These are phyloP conservation scores for Lentinula detonsa DNA, from an alignment of 768 basidiomycete species.

Conservation along the genomic window DNA sequence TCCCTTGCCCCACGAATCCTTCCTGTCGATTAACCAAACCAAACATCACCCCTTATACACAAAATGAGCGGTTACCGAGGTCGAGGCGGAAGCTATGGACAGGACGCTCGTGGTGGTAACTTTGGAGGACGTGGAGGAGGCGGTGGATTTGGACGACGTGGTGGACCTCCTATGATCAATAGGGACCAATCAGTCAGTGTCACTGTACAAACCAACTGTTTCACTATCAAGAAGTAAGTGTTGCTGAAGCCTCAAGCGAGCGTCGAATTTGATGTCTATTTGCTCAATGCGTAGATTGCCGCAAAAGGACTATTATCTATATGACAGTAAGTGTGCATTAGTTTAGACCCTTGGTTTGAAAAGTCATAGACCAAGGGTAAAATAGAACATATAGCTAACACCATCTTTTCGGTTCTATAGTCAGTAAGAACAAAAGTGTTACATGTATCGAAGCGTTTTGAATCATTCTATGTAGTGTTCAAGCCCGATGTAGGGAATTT, in stretches of 20 bases:
- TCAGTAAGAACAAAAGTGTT: background rate
- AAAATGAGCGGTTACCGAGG: background rate
- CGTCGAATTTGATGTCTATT: background rate
- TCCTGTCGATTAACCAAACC: no score
- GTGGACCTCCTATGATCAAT: background rate
- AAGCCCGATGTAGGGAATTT: constrained; percentile 16
- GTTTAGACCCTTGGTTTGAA: background rate
- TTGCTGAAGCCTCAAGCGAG: background rate
- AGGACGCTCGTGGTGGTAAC: background rate
- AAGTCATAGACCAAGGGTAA: no score
- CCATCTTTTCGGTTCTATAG: background rate
- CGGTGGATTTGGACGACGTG: background rate
- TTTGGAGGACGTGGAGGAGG: background rate
- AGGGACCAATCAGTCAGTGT: constrained; percentile 6
- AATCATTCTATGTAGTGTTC: constrained; percentile 10
- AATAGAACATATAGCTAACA: background rate
- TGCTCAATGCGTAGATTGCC: constrained; percentile 17
- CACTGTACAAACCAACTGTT: constrained; percentile 22
- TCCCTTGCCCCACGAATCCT: no score
- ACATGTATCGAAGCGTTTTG: background rate
- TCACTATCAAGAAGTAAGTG: constrained; percentile 18
- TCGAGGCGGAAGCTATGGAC: background rate
- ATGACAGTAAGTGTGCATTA: constrained; percentile 18
- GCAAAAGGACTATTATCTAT: constrained; percentile 20
- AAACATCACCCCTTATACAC: background rate